Percentiles rank a stretch among this genome's conserved stretches.
Evolutionary conservation across 2,329 filamentous ascomycete genomes (phyloP).

Genomic region (Tolypocladium sp.): DNA sequence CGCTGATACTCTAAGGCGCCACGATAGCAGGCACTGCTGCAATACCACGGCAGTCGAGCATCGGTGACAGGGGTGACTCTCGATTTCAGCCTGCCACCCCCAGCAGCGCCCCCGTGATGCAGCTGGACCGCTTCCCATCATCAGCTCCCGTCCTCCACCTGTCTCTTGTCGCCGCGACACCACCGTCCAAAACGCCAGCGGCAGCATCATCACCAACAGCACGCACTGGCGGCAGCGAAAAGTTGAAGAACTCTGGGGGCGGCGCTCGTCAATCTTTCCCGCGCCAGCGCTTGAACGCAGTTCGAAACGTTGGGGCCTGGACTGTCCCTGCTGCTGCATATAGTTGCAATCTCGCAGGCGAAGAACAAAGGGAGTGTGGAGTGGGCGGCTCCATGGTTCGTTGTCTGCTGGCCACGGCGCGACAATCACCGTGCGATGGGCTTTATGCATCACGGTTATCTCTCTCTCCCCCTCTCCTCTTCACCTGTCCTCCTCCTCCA

Average conservation of each 20-base stretch:
- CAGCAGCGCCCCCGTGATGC: slow-evolving; percentile 3
- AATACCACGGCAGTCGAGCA: slow-evolving; percentile 2
- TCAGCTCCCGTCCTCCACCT: background rate
- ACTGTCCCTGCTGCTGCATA: background rate
- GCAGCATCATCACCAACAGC: background rate
- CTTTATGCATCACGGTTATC: background rate
- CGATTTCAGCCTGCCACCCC: background rate
- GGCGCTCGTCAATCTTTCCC: background rate
- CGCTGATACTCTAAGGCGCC: background rate
- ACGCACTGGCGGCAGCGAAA: background rate
- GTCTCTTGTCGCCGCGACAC: background rate
- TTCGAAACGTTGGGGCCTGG: background rate
- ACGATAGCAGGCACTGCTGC: background rate
- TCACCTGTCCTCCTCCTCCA: background rate
- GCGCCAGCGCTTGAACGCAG: background rate
- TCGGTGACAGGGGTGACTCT: background rate
- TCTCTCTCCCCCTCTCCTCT: background rate
- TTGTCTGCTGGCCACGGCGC: background rate
- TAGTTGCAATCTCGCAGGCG: background rate
- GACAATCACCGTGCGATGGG: background rate
- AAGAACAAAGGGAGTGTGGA: background rate
- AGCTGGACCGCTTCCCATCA: background rate
- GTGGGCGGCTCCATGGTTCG: background rate
- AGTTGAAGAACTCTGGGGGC: background rate
- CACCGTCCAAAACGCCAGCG: background rate